Conservation (phyloP, 1,284 basidiomycete species). For the Tilletia horrida region DNA sequence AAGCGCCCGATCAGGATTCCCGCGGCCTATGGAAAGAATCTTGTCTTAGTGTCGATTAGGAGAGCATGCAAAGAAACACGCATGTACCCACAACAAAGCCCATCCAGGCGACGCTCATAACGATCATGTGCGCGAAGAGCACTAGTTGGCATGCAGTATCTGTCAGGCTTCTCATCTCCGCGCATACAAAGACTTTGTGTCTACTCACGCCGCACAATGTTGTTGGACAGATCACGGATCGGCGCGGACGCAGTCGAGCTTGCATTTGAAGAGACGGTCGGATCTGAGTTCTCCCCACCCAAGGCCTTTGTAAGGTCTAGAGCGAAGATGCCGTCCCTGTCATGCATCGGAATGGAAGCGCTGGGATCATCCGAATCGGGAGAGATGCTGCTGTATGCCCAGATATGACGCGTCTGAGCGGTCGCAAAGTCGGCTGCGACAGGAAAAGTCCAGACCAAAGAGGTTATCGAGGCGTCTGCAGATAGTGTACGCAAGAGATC, state of each 20-base stretch:
- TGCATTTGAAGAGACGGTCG: not conserved
- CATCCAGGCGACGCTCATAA: slow-evolving; percentile 61
- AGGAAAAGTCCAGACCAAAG: slow-evolving; percentile 37
- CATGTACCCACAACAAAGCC: slow-evolving; percentile 57
- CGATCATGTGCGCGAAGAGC: slow-evolving; percentile 40
- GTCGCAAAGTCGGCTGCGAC: slow-evolving; percentile 21
- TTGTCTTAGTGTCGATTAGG: not conserved
- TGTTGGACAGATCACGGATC: not conserved
- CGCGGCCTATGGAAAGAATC: slow-evolving; percentile 53
- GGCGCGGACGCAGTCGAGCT: not conserved
- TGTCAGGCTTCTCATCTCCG: no score
- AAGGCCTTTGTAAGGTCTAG: slow-evolving; percentile 41
- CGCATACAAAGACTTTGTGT: no score
- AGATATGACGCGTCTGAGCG: slow-evolving; percentile 36
- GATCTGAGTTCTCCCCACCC: not conserved
- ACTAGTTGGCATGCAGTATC: not conserved
- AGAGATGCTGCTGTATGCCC: slow-evolving; percentile 31
- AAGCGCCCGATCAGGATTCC: slow-evolving; percentile 65
- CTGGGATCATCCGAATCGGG: slow-evolving; percentile 26
- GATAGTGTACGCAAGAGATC: slow-evolving; percentile 17
- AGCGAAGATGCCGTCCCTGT: slow-evolving; percentile 26
- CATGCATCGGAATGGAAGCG: slow-evolving; percentile 30
- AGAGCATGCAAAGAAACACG: not conserved
- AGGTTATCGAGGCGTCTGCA: slow-evolving; percentile 32
- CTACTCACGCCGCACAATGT: not conserved